A percentile compares a stretch with the other conserved stretches of the same genome.
Conservation (phyloP, 192 early-diverging fungal genomes). For the Gaertneriomyces semiglobifer region DNA sequence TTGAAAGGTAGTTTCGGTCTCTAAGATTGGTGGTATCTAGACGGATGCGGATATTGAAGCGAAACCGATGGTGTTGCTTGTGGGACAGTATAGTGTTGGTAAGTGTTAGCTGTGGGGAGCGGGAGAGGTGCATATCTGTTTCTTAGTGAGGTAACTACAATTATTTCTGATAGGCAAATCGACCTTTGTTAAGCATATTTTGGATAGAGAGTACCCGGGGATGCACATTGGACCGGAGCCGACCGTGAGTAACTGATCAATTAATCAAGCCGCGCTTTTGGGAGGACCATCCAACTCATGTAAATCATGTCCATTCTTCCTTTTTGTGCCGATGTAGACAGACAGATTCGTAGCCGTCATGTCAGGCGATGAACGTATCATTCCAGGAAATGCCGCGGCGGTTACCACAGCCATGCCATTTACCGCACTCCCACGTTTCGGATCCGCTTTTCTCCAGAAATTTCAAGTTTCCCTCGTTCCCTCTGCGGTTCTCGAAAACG, state of each 20-base stretch:
- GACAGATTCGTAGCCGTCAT: slow-evolving; percentile 85
- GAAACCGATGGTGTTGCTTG: slow-evolving; percentile 80
- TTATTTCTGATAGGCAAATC: slow-evolving; percentile 58
- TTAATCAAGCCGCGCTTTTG: not conserved
- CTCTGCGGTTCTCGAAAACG: slow-evolving; percentile 70
- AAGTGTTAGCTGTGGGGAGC: too few species aligned
- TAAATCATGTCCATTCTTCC: not conserved
- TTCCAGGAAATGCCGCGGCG: slow-evolving; percentile 83
- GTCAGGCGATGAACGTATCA: slow-evolving; percentile 66
- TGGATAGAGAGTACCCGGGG: slow-evolving; percentile 76
- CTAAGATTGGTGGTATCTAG: not conserved
- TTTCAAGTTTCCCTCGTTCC: slow-evolving; percentile 82
- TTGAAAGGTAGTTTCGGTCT: not conserved
- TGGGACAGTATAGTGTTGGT: slow-evolving; percentile 76
- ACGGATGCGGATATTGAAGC: slow-evolving; percentile 76
- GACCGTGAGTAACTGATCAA: slow-evolving; percentile 43
- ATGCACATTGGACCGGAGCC: slow-evolving; percentile 81
- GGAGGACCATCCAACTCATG: too few species aligned
- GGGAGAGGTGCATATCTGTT: too few species aligned
- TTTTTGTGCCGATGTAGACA: slow-evolving; percentile 46
- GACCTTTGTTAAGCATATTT: slow-evolving; percentile 74
- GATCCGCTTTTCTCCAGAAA: slow-evolving; percentile 72
- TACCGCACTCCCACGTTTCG: slow-evolving; percentile 69
- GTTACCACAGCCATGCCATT: slow-evolving; percentile 81
- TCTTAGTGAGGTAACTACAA: too few species aligned